Base-by-base conservation (phyloP, 257 asterid species). In the Jaltomata sinuosa region DNA sequence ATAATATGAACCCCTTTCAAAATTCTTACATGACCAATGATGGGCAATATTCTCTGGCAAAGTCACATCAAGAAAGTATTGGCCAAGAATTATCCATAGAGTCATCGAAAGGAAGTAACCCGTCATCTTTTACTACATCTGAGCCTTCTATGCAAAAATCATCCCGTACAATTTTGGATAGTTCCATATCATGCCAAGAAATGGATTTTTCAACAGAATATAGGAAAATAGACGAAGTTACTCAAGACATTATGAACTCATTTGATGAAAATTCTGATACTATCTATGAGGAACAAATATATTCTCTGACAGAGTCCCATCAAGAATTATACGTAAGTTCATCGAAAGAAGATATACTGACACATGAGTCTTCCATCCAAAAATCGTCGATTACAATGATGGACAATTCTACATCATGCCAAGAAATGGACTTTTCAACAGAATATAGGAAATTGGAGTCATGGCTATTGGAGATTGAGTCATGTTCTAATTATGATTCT, bases 381-480 rank as follows among this genome's bases (percentile, higher is more conserved):
- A 87, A 89, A 27, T 47, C 85, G 22, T 83, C 2, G 5, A 0
- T 71, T 62, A 87, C 3, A 11, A 77, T 61, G 27, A 32, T 81
- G 36, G 90, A 83, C 32, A 77, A 59, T 42, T 81, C 81, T 4
- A 72, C 19, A 16, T 71, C 67, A 36, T 77, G 32, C 32, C 69
- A 84, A 6, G 86, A 82, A 38, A 53, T 84, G 49, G 85, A 84
- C 11, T 84, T 65, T 22, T 52, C 84, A 5, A 65, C 87, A 2
- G 69, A 65, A n/a, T 86, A 52, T 78, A 83, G 82, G 61, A 94
- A 91, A 76, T 86, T 92, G 11, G 97, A 93, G 79, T 84, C 90
- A 8, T 69, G 93, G 85, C 89, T 93, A 18, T 77, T 89, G 85
- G 95, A 88, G 88, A 87, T 88, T n/a, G 93, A 84, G 8, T 72